A percentile compares a stretch with the other conserved stretches of the same genome.
phyloP scores from a whole-genome alignment of 1,139 yeast species.

The Kodamaea ohmeri region DNA sequence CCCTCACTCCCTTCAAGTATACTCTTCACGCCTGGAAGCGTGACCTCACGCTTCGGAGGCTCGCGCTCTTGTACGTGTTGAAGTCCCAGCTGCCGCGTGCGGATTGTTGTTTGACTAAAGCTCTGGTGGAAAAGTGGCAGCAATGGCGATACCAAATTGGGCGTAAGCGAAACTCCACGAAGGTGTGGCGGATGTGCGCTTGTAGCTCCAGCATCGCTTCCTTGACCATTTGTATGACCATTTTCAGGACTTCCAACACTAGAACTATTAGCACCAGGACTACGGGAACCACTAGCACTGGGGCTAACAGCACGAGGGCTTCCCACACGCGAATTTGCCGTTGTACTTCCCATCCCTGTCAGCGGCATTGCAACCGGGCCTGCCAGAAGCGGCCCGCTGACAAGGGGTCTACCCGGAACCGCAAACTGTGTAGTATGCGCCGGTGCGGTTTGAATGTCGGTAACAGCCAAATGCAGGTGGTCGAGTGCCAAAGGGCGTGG shows the following conservation, averaged over 20 bases:
- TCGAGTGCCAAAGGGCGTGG: constrained; percentile 43
- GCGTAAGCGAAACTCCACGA: constrained; percentile 18
- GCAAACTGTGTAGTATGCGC: constrained; percentile 17
- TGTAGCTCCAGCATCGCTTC: constrained; percentile 5
- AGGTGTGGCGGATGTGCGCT: constrained; percentile 10
- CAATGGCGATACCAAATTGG: constrained; percentile 39
- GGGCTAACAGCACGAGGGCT: constrained; percentile 9
- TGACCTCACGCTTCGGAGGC: constrained; percentile 3
- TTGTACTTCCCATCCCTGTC: neutral
- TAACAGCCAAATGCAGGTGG: constrained; percentile 22
- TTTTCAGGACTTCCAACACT: neutral
- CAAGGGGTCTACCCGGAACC: constrained; percentile 5
- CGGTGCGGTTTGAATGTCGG: constrained; percentile 19
- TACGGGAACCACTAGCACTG: no score
- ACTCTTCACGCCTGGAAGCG: constrained; percentile 15
- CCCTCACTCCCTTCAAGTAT: constrained; percentile 8
- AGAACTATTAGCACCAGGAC: no score
- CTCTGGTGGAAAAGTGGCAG: constrained; percentile 43
- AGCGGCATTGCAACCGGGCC: neutral
- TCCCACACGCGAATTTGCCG: neutral
- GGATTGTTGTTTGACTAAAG: constrained; percentile 26
- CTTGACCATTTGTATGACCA: constrained; percentile 18
- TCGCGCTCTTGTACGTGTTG: constrained; percentile 1
- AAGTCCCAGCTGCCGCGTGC: constrained; percentile 3
- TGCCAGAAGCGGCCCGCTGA: constrained; percentile 3